phyloP scores from a whole-genome alignment of 2,329 filamentous ascomycete species.

The Cephalotrichum gorgonifer region DNA sequence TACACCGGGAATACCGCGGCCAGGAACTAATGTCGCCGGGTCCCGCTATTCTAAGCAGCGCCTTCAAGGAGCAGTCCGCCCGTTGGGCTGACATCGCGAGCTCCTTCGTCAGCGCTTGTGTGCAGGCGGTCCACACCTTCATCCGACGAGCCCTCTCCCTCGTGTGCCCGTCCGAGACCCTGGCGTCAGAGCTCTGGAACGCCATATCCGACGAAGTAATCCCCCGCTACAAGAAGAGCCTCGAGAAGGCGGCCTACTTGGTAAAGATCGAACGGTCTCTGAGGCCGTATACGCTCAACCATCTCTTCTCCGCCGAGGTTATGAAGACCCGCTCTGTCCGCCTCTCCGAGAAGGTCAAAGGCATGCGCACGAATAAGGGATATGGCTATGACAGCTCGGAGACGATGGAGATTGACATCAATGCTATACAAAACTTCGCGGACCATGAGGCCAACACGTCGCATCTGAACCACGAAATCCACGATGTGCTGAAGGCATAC shows the following conservation, averaged over 20 bases:
- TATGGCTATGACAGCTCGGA: not conserved
- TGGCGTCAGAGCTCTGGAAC: constrained; percentile 11
- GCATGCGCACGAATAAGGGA: not conserved
- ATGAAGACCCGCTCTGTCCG: not conserved
- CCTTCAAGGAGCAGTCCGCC: constrained; percentile 17
- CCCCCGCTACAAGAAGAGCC: constrained; percentile 12
- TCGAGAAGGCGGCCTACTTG: constrained; percentile 14
- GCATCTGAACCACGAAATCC: constrained; percentile 15
- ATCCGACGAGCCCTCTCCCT: constrained; percentile 10
- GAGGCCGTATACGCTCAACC: constrained; percentile 19
- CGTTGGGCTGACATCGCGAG: constrained; percentile 17
- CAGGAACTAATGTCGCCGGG: constrained; percentile 14
- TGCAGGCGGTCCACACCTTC: constrained; percentile 18
- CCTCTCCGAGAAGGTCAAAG: not conserved
- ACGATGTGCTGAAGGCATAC: constrained; percentile 21
- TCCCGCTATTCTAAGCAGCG: constrained; percentile 10
- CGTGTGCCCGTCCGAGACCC: constrained; percentile 11
- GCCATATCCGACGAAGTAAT: constrained; percentile 12
- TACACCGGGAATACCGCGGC: constrained; percentile 14
- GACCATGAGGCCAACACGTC: constrained; percentile 7
- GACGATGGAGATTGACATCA: not conserved
- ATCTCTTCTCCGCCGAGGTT: not conserved
- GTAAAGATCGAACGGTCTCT: constrained; percentile 15
- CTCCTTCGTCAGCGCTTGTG: constrained; percentile 16
- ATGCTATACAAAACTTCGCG: not conserved